These are phyloP conservation scores for Hirschfeldia incana DNA, from an alignment of 345 rosid genomes.

Conservation along the genomic window DNA sequence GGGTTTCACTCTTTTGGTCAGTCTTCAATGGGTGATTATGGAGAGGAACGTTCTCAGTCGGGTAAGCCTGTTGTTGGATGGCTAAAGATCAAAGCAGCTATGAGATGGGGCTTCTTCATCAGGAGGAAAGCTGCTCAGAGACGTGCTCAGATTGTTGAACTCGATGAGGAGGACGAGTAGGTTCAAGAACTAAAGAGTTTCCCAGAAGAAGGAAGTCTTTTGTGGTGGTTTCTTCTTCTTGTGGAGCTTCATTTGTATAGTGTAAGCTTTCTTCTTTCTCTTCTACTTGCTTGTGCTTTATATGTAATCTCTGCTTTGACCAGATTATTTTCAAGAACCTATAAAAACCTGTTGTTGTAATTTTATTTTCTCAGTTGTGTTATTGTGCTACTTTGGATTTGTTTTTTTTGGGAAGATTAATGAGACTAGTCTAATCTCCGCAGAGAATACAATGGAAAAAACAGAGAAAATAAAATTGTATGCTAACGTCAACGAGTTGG, in stretches of 20 bases:
- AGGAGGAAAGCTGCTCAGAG: constrained; percentile 92
- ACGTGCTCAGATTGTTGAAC: constrained; percentile 81
- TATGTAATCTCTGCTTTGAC: constrained; percentile 18
- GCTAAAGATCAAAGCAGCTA: constrained; percentile 97
- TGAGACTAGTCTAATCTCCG: not conserved
- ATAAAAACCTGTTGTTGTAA: not conserved
- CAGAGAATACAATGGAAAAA: not conserved
- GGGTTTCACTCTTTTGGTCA: constrained; percentile 44
- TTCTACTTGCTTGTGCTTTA: constrained; percentile 16
- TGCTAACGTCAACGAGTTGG: not conserved
- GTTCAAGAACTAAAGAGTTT: constrained; percentile 21
- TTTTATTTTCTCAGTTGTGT: constrained; percentile 1
- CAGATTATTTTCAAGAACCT: constrained; percentile 4
- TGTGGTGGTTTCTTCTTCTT: constrained; percentile 27
- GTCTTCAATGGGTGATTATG: constrained; percentile 47
- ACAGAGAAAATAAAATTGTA: not conserved
- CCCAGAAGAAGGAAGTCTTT: constrained; percentile 29
- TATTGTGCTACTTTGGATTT: not conserved
- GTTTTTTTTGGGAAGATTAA: not conserved
- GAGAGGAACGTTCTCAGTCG: constrained; percentile 55
- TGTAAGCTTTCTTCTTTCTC: constrained; percentile 9
- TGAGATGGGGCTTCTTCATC: constrained; percentile 94
- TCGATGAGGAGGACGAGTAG: constrained; percentile 50
- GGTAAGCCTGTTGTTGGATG: constrained; percentile 95
- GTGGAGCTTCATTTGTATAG: constrained; percentile 39